Evolutionary conservation across 2,329 filamentous ascomycete species (phyloP).

Genomic region (Macrophomina tecta): DNA sequence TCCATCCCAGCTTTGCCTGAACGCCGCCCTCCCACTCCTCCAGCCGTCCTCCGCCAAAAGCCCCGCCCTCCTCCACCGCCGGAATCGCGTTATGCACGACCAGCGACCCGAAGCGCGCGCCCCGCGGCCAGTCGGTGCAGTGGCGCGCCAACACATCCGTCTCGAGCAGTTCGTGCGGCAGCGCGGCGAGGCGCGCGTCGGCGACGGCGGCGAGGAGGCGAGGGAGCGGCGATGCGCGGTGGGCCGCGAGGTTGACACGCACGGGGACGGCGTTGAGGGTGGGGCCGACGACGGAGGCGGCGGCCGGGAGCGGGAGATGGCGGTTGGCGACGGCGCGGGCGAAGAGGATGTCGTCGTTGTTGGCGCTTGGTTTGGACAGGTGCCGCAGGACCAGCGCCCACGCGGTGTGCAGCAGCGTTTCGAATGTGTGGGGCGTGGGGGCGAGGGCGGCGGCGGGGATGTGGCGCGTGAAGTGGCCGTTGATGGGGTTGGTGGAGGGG

Average conservation of each 20-base stretch:
- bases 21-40: slow-evolving; percentile 19
- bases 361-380: slow-evolving; percentile 46
- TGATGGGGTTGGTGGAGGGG: slow-evolving; percentile 45
- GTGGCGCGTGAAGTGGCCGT: not conserved
- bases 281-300: slow-evolving; percentile 66
- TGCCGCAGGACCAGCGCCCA: slow-evolving; percentile 68
- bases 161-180: slow-evolving; percentile 45
- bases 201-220: slow-evolving; percentile 44
- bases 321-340: slow-evolving; percentile 71
- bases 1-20: slow-evolving; percentile 57
- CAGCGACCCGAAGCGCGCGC: slow-evolving; percentile 44
- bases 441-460: slow-evolving; percentile 32
- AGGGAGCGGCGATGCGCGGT: slow-evolving; percentile 46
- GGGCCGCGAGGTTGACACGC: slow-evolving; percentile 53
- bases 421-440: slow-evolving; percentile 42
- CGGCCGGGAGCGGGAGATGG: slow-evolving; percentile 63
- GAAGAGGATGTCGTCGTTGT: slow-evolving; percentile 59
- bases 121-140: slow-evolving; percentile 37
- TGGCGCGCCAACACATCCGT: slow-evolving; percentile 46
- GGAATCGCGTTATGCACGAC: slow-evolving; percentile 43
- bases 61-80: slow-evolving; percentile 53
- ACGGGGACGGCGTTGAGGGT: slow-evolving; percentile 73
- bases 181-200: slow-evolving; percentile 40
- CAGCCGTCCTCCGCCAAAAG: slow-evolving; percentile 56
- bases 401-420: slow-evolving; percentile 68